Evolutionary conservation across 139 green algal genomes (phyloP), one percentile per base, ranked within the genome.

Genomic region (Chlamydomonas sp.): DNA sequence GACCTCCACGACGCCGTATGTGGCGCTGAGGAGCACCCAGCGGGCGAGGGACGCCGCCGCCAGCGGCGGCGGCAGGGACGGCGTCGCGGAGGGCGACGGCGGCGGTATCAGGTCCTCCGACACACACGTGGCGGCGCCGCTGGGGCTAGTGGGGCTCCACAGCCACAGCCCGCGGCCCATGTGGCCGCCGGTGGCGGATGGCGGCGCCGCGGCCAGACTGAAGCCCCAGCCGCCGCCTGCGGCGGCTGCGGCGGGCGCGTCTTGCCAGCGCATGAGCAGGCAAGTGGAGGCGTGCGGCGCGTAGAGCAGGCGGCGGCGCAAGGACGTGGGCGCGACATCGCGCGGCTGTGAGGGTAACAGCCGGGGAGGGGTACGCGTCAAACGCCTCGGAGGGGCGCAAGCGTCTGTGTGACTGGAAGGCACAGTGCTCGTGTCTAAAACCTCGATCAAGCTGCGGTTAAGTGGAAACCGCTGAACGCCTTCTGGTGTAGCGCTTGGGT

Each of bases 1-100:
- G 20, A 92, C 17, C 86, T 90, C 86, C 72, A 92, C n/a, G 20
- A 92, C 78, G 18, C 90, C 90, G 73, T 91, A 92, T 0, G 90
- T 92, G 63, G 83, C 78, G 73, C 74, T 90, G 16, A 92, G 79
- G 18, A 91, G 49, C 3, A 91, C 73, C 86, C 90, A 92, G 62
- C 69, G 63, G 9, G 64, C 72, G 12, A 63, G 79, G 74, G 75
- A 8, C 62, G n/a, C 7, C 60, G 62, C 57, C 76, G 78, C 49
- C 83, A 31, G 15, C 78, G 16, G 4, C 61, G 62, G 3, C 63
- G 10, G 10, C 63, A 2, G 1, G 8, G n/a, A 0, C 74, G 60
- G 61, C 62, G 0, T 8, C 77, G 4, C 5, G 17, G 72, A 66
- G 75, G 49, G 72, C 74, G 2, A 87, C 80, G 5, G 89, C 89